Conservation (phyloP, 768 basidiomycete genomes). For the Pleurotus sapidus region DNA sequence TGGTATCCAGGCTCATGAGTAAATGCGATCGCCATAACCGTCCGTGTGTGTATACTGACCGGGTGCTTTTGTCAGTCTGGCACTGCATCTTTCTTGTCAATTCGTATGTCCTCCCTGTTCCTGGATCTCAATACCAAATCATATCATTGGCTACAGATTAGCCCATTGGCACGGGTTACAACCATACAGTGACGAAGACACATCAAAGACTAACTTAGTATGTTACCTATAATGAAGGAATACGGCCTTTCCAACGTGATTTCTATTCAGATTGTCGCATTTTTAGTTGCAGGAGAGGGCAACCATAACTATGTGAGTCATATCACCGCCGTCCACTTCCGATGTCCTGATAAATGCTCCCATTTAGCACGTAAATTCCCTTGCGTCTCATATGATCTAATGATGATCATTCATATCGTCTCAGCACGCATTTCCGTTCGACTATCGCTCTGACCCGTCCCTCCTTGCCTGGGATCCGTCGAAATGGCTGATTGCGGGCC, state of each 20-base stretch:
- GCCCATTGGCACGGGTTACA: slow-evolving; percentile 84
- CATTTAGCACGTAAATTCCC: slow-evolving; percentile 39
- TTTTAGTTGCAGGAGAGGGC: slow-evolving; percentile 74
- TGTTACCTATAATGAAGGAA: slow-evolving; percentile 14
- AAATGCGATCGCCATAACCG: slow-evolving; percentile 20
- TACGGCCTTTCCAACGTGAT: not conserved
- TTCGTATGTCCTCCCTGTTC: slow-evolving; percentile 41
- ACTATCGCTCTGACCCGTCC: slow-evolving; percentile 70
- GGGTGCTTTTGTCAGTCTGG: slow-evolving; percentile 45
- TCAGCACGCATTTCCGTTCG: slow-evolving; percentile 76
- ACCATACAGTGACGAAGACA: slow-evolving; percentile 78
- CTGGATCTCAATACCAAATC: not conserved
- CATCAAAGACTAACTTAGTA: slow-evolving; percentile 72
- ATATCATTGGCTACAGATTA: slow-evolving; percentile 34
- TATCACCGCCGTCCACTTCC: too few species aligned
- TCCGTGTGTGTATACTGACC: not conserved
- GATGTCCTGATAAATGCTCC: too few species aligned
- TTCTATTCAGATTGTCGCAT: slow-evolving; percentile 50
- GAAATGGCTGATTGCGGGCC: slow-evolving; percentile 69
- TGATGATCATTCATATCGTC: not conserved
- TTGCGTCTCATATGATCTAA: not conserved
- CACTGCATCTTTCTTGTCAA: slow-evolving; percentile 72
- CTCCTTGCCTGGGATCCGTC: slow-evolving; percentile 73
- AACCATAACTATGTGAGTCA: slow-evolving; percentile 70
- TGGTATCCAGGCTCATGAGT: slow-evolving; percentile 62